Evolutionary conservation across 2,329 filamentous ascomycete genomes (phyloP).

Genomic region (Penicillium verrucosum): DNA sequence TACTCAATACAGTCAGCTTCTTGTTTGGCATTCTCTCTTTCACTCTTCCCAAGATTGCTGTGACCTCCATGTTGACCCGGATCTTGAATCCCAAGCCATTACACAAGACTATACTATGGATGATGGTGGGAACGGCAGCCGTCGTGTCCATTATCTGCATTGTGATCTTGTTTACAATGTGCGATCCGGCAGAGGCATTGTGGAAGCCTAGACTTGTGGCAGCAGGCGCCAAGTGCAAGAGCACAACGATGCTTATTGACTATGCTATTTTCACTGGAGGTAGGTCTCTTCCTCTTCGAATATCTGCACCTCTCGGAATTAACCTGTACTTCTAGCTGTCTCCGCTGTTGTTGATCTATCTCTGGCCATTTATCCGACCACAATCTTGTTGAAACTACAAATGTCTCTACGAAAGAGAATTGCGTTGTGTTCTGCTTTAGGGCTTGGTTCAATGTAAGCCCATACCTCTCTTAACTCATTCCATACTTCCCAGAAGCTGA

Average conservation of each 20-base stretch:
- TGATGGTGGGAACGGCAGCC: slow-evolving; percentile 30
- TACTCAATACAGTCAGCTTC: slow-evolving; percentile 29
- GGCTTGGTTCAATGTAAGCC: slow-evolving; percentile 32
- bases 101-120: slow-evolving; percentile 23
- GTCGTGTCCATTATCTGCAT: slow-evolving; percentile 37
- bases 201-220: slow-evolving; percentile 36
- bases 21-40: slow-evolving; percentile 31
- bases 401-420: slow-evolving; percentile 11
- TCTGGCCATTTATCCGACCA: slow-evolving; percentile 33
- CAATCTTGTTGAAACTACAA: slow-evolving; percentile 12
- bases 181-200: slow-evolving; percentile 38
- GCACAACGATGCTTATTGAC: slow-evolving; percentile 36
- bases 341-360: slow-evolving; percentile 35
- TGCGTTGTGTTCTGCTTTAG: slow-evolving; percentile 20
- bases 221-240: slow-evolving; percentile 37
- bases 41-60: slow-evolving; percentile 29
- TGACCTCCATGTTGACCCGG: slow-evolving; percentile 26
- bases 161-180: slow-evolving; percentile 45
- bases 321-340: slow-evolving; percentile 17
- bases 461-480: neutral
- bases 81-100: slow-evolving; percentile 26
- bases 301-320: neutral
- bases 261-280: slow-evolving; percentile 43
- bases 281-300: slow-evolving; percentile 18
- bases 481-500: neutral